Conservation (phyloP, 2,329 filamentous ascomycete species). For the Trichoderma sp. region DNA sequence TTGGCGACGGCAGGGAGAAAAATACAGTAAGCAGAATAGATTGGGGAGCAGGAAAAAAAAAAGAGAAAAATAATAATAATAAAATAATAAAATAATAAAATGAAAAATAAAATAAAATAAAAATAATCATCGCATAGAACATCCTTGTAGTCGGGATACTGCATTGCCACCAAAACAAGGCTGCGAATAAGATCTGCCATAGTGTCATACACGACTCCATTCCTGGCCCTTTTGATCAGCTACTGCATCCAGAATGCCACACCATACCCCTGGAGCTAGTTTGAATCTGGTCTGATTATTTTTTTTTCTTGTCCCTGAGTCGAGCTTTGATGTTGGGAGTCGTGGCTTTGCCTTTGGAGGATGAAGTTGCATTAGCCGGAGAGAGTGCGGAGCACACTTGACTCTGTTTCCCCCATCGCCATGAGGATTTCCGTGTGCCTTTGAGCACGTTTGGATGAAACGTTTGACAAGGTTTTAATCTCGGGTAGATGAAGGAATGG, state of each 20-base stretch:
- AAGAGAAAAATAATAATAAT: slow-evolving; percentile 25
- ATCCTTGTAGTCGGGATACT: slow-evolving; percentile 36
- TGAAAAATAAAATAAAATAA: neutral
- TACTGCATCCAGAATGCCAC: slow-evolving; percentile 35
- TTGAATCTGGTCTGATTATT: slow-evolving; percentile 34
- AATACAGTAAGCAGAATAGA: no score
- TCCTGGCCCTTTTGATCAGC: slow-evolving; percentile 33
- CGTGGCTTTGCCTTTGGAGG: slow-evolving; percentile 32
- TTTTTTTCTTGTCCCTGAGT: slow-evolving; percentile 37
- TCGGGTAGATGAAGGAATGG: neutral
- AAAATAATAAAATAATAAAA: no score
- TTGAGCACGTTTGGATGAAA: slow-evolving; percentile 55
- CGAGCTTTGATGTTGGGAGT: slow-evolving; percentile 32
- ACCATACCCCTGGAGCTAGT: slow-evolving; percentile 33
- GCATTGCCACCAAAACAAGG: slow-evolving; percentile 36
- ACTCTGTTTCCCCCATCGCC: slow-evolving; percentile 59
- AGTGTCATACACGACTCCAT: slow-evolving; percentile 33
- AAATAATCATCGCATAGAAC: slow-evolving; percentile 35
- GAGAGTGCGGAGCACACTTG: slow-evolving; percentile 54
- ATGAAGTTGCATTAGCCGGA: slow-evolving; percentile 56
- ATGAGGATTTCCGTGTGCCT: slow-evolving; percentile 58
- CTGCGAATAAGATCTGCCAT: slow-evolving; percentile 37
- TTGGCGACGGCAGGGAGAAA: neutral
- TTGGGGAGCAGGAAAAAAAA: neutral
- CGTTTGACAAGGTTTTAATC: no score